Evolutionary conservation across 352 stramenopile genomes (phyloP).

Genomic region (Pythium pyrilobum): DNA sequence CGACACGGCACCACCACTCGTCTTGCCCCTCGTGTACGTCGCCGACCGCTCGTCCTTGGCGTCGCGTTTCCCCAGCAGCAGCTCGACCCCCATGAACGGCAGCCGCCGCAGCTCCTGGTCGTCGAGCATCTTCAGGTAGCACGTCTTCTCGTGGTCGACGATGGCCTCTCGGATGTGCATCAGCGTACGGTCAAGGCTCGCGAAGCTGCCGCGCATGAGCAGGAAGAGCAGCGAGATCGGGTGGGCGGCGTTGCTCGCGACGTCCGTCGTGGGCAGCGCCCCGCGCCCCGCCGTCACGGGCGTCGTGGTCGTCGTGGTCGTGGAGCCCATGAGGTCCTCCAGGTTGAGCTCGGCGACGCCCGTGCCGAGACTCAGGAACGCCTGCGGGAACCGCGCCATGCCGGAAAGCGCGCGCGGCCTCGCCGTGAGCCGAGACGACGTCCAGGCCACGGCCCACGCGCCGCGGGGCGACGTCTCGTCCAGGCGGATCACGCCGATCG

Average conservation of each 20-base stretch:
- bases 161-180: conserved; percentile 53
- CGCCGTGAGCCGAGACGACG: conserved; percentile 51
- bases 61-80: conserved; percentile 34
- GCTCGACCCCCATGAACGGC: conserved; percentile 45
- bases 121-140: conserved; percentile 72
- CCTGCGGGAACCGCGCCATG: conserved; percentile 48
- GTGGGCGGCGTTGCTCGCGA: conserved; percentile 25
- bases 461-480: conserved; percentile 31
- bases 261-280: neutral
- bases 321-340: conserved; percentile 26
- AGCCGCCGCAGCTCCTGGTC: conserved; percentile 39
- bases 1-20: no score
- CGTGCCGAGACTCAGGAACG: conserved; percentile 37
- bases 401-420: conserved; percentile 44
- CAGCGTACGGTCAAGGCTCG: conserved; percentile 47
- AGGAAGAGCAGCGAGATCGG: conserved; percentile 69
- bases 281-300: neutral
- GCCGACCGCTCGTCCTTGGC: no score
- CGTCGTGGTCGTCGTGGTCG: neutral
- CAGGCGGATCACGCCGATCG: conserved; percentile 57
- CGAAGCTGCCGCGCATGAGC: conserved; percentile 58
- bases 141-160: conserved; percentile 64
- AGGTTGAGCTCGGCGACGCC: conserved; percentile 57
- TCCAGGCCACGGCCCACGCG: conserved; percentile 59
- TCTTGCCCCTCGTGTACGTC: no score